Base-by-base conservation (phyloP, 2,329 filamentous ascomycete genomes). In the Pezicula carpinea region DNA sequence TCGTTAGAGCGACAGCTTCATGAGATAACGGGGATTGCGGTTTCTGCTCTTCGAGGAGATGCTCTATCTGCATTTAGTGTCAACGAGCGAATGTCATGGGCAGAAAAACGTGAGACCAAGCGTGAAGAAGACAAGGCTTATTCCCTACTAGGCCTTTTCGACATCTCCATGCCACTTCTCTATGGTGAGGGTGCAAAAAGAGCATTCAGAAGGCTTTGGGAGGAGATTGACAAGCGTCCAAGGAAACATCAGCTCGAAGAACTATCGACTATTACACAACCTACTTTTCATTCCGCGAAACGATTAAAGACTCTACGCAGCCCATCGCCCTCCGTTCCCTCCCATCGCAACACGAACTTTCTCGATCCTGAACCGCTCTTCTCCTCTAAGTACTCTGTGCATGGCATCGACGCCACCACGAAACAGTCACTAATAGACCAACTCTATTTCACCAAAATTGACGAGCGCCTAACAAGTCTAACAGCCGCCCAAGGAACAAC, bases 81-180 rank as follows among this genome's bases (percentile, higher is more conserved):
- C 63, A 14, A 64, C 63, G 14, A 55, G 19, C 31, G 49, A 46
- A 47, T 54, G 43, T 52, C 44, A 26, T 57, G 69, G 70, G 68
- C 69, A 3, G 54, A 63, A 2, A 47, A 57, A 7, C 60, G 70
- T 0, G n/a, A 57, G 2, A 71, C 69, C 0, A 65, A 60, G 0
- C 52, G 65, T 3, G 19, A 46, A 0, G 71, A 75, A 46, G 72
- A 52, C 6, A 49, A 18, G 19, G 46, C 41, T 0, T 75, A 74
- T 40, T 71, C 63, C 4, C 54, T 75, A 0, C 49, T 75, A 1
- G 71, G 72, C 0, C 60, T 75, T 0, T 74, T 75, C 33, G 58
- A 61, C 1, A 59, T 75, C 17, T 64, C 66, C 29, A 71, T 75
- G 65, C 62, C 70, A 0, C 53, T 71, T 1, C 38, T 73, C 0